phyloP scores from a whole-genome alignment of 768 basidiomycete species.

The Serendipita sp. region DNA sequence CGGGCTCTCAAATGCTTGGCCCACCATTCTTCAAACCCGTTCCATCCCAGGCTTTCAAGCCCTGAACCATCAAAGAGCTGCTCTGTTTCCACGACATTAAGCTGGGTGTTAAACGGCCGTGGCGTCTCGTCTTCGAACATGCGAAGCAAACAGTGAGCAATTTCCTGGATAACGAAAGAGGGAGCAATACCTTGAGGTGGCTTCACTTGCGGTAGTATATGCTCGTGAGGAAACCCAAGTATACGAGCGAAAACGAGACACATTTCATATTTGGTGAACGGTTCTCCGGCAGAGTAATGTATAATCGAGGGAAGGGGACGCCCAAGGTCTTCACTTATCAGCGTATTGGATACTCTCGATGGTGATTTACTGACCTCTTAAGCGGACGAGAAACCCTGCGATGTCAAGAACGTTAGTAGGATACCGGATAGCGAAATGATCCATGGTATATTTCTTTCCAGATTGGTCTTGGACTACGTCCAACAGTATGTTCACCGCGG shows the following conservation, averaged over 20 bases:
- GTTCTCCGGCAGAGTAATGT: conserved; percentile 71
- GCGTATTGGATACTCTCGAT: neutral
- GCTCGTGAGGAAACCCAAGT: conserved; percentile 49
- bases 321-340: conserved; percentile 19
- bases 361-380: conserved; percentile 36
- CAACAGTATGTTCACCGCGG: conserved; percentile 74
- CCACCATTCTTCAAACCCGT: conserved; percentile 82
- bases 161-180: neutral
- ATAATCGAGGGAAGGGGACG: conserved; percentile 48
- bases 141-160: neutral
- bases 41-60: conserved; percentile 39
- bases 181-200: conserved; percentile 35
- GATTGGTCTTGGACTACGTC: conserved; percentile 78
- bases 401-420: conserved; percentile 86
- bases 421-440: conserved; percentile 82
- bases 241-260: conserved; percentile 61
- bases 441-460: conserved; percentile 86
- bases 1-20: conserved; percentile 24
- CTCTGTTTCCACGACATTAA: conserved; percentile 64
- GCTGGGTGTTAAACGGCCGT: conserved; percentile 64
- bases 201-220: conserved; percentile 59
- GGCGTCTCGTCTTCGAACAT: conserved; percentile 37
- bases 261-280: conserved; percentile 88
- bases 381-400: conserved; percentile 62
- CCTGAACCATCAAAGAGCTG: conserved; percentile 33